Percentiles rank a stretch among this genome's conserved stretches.
These are phyloP conservation scores for Friedmanniomyces simplex DNA, from an alignment of 495 filamentous ascomycete genomes.

Conservation along the genomic window DNA sequence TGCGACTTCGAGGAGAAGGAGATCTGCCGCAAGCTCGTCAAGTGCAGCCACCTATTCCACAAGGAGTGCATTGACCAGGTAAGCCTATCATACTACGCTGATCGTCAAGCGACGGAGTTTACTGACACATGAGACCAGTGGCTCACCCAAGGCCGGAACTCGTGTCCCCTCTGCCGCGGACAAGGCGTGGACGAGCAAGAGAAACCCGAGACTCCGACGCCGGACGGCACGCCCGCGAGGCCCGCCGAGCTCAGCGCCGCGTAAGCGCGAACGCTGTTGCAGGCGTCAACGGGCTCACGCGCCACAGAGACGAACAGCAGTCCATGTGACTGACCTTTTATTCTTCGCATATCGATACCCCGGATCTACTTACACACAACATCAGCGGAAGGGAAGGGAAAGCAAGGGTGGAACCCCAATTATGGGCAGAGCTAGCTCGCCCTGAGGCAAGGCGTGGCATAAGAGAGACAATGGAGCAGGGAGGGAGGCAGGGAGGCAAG, in stretches of 20 bases:
- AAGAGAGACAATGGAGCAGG: no score
- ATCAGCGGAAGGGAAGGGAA: neutral
- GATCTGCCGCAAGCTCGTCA: constrained; percentile 50
- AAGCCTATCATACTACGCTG: constrained; percentile 21
- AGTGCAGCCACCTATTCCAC: constrained; percentile 65
- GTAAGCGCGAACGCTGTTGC: no score
- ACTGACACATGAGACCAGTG: constrained; percentile 41
- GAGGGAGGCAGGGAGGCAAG: no score
- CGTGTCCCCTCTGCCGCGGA: constrained; percentile 62
- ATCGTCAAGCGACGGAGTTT: neutral
- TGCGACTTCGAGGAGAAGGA: constrained; percentile 60
- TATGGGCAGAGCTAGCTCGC: no score
- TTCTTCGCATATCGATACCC: neutral
- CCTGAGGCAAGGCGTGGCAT: no score
- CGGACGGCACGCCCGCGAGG: constrained; percentile 3
- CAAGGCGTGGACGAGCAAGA: constrained; percentile 56
- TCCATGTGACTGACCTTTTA: neutral
- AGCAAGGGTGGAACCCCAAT: neutral
- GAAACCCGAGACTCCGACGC: constrained; percentile 3
- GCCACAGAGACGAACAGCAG: neutral
- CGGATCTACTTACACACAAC: neutral
- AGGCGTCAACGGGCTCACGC: no score
- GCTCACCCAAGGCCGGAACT: constrained; percentile 71
- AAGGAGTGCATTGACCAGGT: constrained; percentile 70
- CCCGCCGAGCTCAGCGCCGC: constrained; percentile 6